A percentile compares a stretch with the other conserved stretches of the same genome.
phyloP scores from a whole-genome alignment of 2,329 filamentous ascomycete genomes.

The Claviceps maximensis region DNA sequence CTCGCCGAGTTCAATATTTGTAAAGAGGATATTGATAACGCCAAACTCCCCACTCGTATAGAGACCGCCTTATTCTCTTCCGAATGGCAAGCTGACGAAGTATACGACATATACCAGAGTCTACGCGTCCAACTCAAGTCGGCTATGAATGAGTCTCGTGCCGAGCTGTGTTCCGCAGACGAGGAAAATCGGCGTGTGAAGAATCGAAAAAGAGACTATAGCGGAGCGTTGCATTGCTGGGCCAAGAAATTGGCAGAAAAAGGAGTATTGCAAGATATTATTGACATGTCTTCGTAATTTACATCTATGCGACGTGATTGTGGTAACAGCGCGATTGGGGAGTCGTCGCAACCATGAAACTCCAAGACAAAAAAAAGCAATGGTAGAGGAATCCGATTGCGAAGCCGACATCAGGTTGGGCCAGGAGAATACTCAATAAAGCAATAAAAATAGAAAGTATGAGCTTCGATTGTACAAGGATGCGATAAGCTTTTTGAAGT shows the following conservation, averaged over 20 bases:
- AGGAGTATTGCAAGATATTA: constrained; percentile 38
- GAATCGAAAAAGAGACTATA: constrained; percentile 53
- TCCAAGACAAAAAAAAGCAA: background rate
- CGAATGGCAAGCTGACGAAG: constrained; percentile 10
- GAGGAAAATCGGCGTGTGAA: constrained; percentile 39
- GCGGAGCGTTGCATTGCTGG: constrained; percentile 55
- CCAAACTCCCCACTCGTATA: constrained; percentile 9
- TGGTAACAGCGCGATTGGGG: background rate
- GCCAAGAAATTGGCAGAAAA: constrained; percentile 55
- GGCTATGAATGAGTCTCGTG: constrained; percentile 31
- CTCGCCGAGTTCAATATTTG: constrained; percentile 20
- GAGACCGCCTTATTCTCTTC: constrained; percentile 7
- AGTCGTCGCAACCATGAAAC: background rate
- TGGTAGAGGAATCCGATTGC: background rate
- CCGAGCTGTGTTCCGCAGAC: constrained; percentile 31
- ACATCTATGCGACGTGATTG: too few relatives aligned
- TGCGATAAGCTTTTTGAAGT: background rate
- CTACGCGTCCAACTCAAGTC: constrained; percentile 27
- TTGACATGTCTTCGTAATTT: constrained; percentile 13
- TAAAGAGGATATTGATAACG: constrained; percentile 12
- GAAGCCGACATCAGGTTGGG: background rate
- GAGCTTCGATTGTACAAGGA: background rate
- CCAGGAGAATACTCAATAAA: background rate
- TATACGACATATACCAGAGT: constrained; percentile 23
- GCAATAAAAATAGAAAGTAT: background rate